phyloP scores from a whole-genome alignment of 129 eudicot genomes.

The Tanacetum coccineum region DNA sequence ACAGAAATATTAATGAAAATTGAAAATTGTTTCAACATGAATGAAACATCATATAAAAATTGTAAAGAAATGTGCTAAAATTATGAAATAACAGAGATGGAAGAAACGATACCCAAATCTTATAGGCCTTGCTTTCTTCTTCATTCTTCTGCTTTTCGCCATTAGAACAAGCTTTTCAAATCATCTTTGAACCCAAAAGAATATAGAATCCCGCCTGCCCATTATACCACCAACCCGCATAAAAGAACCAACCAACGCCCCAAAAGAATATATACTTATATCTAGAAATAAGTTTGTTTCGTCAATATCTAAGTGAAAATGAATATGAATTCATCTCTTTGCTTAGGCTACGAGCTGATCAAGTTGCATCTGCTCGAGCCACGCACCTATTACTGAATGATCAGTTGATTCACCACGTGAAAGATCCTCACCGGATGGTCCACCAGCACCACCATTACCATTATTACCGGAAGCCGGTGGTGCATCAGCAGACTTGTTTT shows the following conservation, averaged over 20 bases:
- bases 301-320: slow-evolving; percentile 29
- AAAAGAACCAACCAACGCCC: slow-evolving; percentile 38
- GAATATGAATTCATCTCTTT: slow-evolving; percentile 33
- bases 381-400: slow-evolving; percentile 82
- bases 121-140: slow-evolving; percentile 18
- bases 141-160: slow-evolving; percentile 26
- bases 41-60: slow-evolving; percentile 29
- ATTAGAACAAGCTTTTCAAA: slow-evolving; percentile 21
- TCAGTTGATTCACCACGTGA: slow-evolving; percentile 58
- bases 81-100: slow-evolving; percentile 22
- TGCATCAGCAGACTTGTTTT: slow-evolving; percentile 46
- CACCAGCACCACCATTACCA: slow-evolving; percentile 33
- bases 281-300: slow-evolving; percentile 31
- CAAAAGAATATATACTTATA: slow-evolving; percentile 47
- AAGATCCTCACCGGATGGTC: slow-evolving; percentile 70
- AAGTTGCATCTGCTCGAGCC: slow-evolving; percentile 97
- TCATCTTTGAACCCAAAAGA: slow-evolving; percentile 39
- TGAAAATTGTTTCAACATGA: slow-evolving; percentile 23
- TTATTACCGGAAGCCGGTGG: slow-evolving; percentile 18
- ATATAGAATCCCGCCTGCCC: slow-evolving; percentile 29
- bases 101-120: slow-evolving; percentile 29
- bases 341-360: slow-evolving; percentile 81
- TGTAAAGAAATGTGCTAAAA: slow-evolving; percentile 31
- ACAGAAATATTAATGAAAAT: slow-evolving; percentile 16
- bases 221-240: slow-evolving; percentile 29